Conservation (phyloP, 108 stramenopile genomes). For the Discostella pseudostelligera region DNA sequence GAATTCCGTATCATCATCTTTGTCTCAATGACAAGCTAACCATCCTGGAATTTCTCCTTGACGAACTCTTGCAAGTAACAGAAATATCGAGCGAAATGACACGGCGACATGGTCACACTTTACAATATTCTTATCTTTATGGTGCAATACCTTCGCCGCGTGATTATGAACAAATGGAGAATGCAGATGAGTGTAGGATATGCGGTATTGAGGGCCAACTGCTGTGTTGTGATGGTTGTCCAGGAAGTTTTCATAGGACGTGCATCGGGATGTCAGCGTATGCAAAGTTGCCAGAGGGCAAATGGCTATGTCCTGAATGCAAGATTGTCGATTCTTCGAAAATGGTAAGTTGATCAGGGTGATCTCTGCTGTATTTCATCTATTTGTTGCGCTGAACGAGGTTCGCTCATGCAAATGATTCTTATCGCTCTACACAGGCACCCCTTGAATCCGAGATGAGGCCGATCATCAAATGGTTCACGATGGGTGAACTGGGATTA, state of each 20-base stretch:
- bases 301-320: slow-evolving; percentile 85
- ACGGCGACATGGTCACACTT: slow-evolving; percentile 32
- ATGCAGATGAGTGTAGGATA: slow-evolving; percentile 70
- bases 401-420: neutral
- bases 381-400: neutral
- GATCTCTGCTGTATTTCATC: slow-evolving; percentile 1
- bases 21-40: slow-evolving; percentile 56
- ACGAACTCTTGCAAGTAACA: slow-evolving; percentile 67
- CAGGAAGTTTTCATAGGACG: slow-evolving; percentile 60
- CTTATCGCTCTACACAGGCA: slow-evolving; percentile 24
- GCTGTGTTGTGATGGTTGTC: slow-evolving; percentile 83
- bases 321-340: slow-evolving; percentile 57
- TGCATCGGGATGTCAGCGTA: slow-evolving; percentile 54
- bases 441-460: slow-evolving; percentile 56
- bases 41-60: slow-evolving; percentile 79
- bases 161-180: slow-evolving; percentile 61
- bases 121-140: slow-evolving; percentile 29
- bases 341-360: slow-evolving; percentile 23
- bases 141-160: slow-evolving; percentile 40
- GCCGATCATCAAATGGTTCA: slow-evolving; percentile 72
- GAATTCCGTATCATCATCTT: slow-evolving; percentile 72
- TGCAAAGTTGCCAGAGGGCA: slow-evolving; percentile 60
- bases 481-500: slow-evolving; percentile 40
- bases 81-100: slow-evolving; percentile 57
- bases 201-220: slow-evolving; percentile 79